Base-by-base conservation (phyloP, 352 stramenopile species). In the Pythium folliculosum region DNA sequence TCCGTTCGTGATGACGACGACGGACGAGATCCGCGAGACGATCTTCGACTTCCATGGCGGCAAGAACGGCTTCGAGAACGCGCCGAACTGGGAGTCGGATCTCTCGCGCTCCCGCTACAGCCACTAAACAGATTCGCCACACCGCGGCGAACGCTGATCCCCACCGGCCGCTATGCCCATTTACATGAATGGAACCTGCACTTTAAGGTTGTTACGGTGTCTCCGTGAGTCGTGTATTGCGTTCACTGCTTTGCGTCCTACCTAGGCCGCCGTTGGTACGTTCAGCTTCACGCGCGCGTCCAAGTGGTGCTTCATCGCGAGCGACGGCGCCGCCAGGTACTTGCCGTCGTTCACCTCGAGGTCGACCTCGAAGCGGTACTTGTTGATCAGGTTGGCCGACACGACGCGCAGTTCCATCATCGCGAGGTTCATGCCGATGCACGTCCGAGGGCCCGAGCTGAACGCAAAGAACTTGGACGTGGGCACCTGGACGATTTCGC, bases 1-100 rank as follows among this genome's bases (percentile, higher is more conserved):
- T 8, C 81, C 83, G 17, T 91, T 91, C 53, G 83, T 91, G 53
- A 91, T 91, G 81, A 88, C 69, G 30, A 86, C 77, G 32, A 58
- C 82, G 32, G 66, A 60, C 3, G 78, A 89, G 59, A 88, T 89
- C 38, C 77, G 78, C 17, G 63, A 86, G 63, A 84, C 77, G 4
- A 80, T 89, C 37, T 64, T 66, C 5, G 80, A 90, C 68, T 90
- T 81, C 63, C 73, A 86, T 35, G 69, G 65, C 19, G 77, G 79
- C 23, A 69, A 67, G 48, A 91, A 91, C 52, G 81, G 83, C 16
- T 91, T 91, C 65, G 83, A 91, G 62, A 84, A 83, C 37, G 83
- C 83, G 3, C 69, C 70, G 3, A 65, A 71, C 49, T 92, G 83
- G 83, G 43, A 74, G 45, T 90, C 80, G 17, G 60, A 86, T 14